Percentiles rank a stretch among this genome's conserved stretches.
Evolutionary conservation across 805 yeast species (phyloP).

Genomic region (Saccharomycopsis schoenii): DNA sequence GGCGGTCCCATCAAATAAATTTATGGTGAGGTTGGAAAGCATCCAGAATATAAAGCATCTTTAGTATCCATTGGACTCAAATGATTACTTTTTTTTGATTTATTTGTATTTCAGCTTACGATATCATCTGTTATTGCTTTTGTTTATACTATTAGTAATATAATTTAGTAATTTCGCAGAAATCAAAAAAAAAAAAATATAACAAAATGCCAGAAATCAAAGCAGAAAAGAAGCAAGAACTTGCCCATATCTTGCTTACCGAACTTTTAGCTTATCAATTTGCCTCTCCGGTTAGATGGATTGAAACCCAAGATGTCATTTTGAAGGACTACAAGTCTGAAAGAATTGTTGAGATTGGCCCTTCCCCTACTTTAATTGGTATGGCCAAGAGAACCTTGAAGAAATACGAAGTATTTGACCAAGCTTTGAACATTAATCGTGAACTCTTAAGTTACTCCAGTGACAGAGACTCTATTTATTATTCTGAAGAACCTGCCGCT

Average conservation of each 20-base stretch:
- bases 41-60: neutral
- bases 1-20: neutral
- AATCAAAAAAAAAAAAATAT: neutral
- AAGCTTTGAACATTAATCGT: conserved; percentile 79
- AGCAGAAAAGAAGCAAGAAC: conserved; percentile 95
- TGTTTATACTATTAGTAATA: no score
- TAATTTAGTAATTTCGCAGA: neutral
- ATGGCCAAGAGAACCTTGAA: conserved; percentile 98
- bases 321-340: conserved; percentile 91
- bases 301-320: conserved; percentile 97
- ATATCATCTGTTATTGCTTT: no score
- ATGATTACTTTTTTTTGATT: no score
- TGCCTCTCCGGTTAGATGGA: conserved; percentile 99
- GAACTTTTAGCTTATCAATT: conserved; percentile 97
- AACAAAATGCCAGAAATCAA: neutral
- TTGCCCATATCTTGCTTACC: conserved; percentile 87
- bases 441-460: conserved; percentile 92
- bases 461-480: conserved; percentile 93
- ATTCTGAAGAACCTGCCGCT: conserved; percentile 53
- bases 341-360: conserved; percentile 97
- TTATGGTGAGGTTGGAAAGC: no score
- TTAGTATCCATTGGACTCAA: neutral
- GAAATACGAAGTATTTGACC: conserved; percentile 95
- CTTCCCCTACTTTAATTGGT: conserved; percentile 96
- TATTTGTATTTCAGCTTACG: no score